phyloP scores from a whole-genome alignment of 2,329 filamentous ascomycete genomes.

The Chalaropsis thielavioides region DNA sequence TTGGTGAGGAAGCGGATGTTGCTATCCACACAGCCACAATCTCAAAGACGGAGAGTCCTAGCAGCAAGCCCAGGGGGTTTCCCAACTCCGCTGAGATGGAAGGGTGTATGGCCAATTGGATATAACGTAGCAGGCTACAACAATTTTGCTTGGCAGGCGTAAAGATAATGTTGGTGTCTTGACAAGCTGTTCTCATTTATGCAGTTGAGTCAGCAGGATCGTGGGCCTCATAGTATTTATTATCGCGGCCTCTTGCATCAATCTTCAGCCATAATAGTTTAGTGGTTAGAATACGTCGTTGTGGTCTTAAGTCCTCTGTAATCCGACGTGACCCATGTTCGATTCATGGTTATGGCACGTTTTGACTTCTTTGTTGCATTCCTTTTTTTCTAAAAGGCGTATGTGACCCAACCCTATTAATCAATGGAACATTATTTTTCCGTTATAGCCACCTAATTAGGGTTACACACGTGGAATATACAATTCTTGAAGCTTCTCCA shows the following conservation, averaged over 20 bases:
- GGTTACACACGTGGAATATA: too few species aligned
- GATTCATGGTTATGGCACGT: conserved; percentile 4
- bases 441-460: too few species aligned
- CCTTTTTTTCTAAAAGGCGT: neutral
- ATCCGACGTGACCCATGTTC: conserved; percentile 6
- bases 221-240: too few species aligned
- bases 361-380: neutral
- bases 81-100: neutral
- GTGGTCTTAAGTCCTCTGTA: neutral
- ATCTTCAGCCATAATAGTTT: neutral
- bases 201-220: too few species aligned
- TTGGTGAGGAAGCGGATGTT: neutral
- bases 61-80: neutral
- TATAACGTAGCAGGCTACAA: neutral
- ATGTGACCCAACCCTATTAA: too few species aligned
- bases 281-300: conserved; percentile 8
- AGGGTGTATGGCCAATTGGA: neutral
- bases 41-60: neutral
- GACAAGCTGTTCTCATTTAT: neutral
- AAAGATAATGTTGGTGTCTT: too few species aligned
- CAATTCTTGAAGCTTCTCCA: too few species aligned
- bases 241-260: too few species aligned
- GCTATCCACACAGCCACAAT: neutral
- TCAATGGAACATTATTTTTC: too few species aligned
- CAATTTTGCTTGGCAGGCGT: too few species aligned